Base-by-base conservation (phyloP, 495 filamentous ascomycete genomes). In the Penicillium argentinense region DNA sequence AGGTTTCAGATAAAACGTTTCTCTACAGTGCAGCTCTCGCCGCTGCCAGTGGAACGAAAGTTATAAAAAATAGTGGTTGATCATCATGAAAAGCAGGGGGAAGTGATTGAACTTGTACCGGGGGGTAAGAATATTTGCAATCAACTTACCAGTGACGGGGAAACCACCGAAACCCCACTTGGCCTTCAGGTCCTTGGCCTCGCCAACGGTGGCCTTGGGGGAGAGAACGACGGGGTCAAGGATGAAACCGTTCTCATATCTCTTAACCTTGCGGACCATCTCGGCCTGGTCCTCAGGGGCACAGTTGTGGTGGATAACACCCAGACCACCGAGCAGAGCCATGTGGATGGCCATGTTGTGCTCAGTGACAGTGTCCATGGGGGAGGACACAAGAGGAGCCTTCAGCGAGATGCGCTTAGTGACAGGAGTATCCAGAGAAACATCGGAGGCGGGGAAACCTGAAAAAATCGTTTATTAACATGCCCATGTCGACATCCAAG, bases 41-140 rank as follows among this genome's bases (percentile, higher is more conserved):
- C 81, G 88, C 82, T 85, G 76, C 29, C 88, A 91, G 95, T 88
- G 88, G 95, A 98, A 97, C 95, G 93, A 98, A 98, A 98, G 93
- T 98, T 96, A 97, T 85, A 72, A 77, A 66, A 66, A 70, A 76
- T 72, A 75, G 73, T 73, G 76, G 80, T 65, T 69, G 79, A 81
- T 91, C 89, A 95, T 95, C 75, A 80, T 73, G 57, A 56, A 63
- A 75, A 60, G 41, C 32, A 7, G 46, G 26, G 42, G 13, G 36
- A 33, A 23, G 46, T 43, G 48, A 39, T 44, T 53, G 27, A 14
- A n/a, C n/a, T n/a, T n/a, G 30, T 33, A 36, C 2, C 9, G 7
- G 33, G 40, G 36, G 22, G 43, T 37, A 52, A 51, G 52, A 49
- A 40, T 49, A 39, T 21, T 27, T 30, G 29, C 11, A 34, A 40